Percentiles rank a stretch among this genome's conserved stretches.
Conservation (phyloP, 192 early-diverging fungal species). For the Coemansia sp. region DNA sequence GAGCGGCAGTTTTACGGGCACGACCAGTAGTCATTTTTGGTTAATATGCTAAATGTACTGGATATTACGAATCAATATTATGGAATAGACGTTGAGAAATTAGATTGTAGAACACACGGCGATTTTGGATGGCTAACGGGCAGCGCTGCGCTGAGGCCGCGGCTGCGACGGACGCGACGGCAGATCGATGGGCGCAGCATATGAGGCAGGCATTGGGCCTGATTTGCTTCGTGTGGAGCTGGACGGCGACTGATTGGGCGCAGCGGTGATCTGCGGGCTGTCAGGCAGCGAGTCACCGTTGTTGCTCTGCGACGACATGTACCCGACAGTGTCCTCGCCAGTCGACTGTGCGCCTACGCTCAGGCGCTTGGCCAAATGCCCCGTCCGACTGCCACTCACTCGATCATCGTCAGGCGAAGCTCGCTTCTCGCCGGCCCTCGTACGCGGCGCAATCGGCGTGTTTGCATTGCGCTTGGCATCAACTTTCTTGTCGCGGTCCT, state of each 20-base stretch:
- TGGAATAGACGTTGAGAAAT: background rate
- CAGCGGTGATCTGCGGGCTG: too few relatives aligned
- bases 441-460: background rate
- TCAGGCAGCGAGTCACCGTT: conserved; percentile 14
- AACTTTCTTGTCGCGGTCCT: conserved; percentile 28
- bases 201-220: conserved; percentile 6
- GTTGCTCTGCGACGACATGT: conserved; percentile 51
- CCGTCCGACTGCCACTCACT: conserved; percentile 4
- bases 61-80: too few relatives aligned
- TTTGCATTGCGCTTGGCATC: conserved; percentile 7
- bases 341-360: conserved; percentile 38
- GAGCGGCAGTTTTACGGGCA: conserved; percentile 3
- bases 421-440: conserved; percentile 31
- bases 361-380: conserved; percentile 14
- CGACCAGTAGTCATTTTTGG: background rate
- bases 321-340: conserved; percentile 51
- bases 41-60: too few relatives aligned
- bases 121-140: conserved; percentile 1
- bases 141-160: conserved; percentile 37
- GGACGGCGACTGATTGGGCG: conserved; percentile 8
- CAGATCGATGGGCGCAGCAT: conserved; percentile 15
- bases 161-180: conserved; percentile 40
- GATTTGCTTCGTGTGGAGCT: conserved; percentile 23
- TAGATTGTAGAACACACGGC: background rate
- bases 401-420: conserved; percentile 30